Percentiles rank a stretch among this genome's conserved stretches.
Evolutionary conservation across 164 flowering plant species (phyloP).

Genomic region (Akebia trifoliata): DNA sequence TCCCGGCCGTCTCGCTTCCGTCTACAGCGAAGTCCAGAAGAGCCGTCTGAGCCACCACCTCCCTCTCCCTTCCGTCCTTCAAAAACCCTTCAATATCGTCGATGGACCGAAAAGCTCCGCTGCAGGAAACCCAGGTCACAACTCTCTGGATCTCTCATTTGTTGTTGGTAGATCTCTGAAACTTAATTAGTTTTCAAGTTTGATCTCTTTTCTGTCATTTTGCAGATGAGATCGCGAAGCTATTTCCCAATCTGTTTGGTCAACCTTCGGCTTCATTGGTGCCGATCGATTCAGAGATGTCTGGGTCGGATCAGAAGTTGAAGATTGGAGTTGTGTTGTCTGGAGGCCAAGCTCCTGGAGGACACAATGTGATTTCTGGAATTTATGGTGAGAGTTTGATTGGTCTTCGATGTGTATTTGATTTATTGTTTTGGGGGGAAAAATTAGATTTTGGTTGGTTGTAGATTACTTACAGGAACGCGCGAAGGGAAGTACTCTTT

Average conservation of each 20-base stretch:
- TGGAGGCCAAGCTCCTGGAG: slow-evolving; percentile 99
- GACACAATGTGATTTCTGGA: slow-evolving; percentile 95
- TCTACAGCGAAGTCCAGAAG: slow-evolving; percentile 73
- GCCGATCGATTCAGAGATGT: slow-evolving; percentile 29
- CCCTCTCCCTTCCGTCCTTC: slow-evolving; percentile 75
- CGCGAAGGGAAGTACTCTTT: slow-evolving; percentile 66
- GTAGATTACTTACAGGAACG: slow-evolving; percentile 86
- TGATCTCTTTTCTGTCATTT: background rate
- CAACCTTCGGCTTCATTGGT: slow-evolving; percentile 78
- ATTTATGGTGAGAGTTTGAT: slow-evolving; percentile 77
- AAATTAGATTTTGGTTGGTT: slow-evolving; percentile 2
- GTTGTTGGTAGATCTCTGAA: too few species aligned
- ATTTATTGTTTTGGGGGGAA: background rate
- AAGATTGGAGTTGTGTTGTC: slow-evolving; percentile 93
- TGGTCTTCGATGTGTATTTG: too few species aligned
- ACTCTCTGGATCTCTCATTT: background rate
- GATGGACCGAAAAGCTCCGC: slow-evolving; percentile 86
- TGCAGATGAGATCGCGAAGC: slow-evolving; percentile 83
- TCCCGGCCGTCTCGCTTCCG: slow-evolving; percentile 43
- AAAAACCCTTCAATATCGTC: slow-evolving; percentile 44
- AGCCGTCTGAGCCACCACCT: slow-evolving; percentile 64
- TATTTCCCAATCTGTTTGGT: slow-evolving; percentile 74
- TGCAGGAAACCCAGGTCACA: slow-evolving; percentile 78
- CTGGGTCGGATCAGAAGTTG: slow-evolving; percentile 36
- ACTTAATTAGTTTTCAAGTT: too few species aligned